These are phyloP conservation scores for Larix kaempferi DNA, from an alignment of 75 land plant genomes.

Conservation along the genomic window DNA sequence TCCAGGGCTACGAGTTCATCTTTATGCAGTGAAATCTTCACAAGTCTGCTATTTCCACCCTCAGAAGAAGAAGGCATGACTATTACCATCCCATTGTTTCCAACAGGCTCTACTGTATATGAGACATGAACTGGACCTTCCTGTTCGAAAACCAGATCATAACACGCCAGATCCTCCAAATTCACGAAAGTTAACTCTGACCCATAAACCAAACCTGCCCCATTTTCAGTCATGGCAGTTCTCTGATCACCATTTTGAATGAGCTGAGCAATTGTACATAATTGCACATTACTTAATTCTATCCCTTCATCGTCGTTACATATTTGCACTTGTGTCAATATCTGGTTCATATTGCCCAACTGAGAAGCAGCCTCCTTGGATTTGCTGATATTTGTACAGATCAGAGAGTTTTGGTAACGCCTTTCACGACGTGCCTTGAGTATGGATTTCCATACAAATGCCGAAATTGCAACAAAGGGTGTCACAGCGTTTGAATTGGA, in stretches of 20 bases:
- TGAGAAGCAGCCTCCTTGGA: background rate
- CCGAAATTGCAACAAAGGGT: constrained; percentile 49
- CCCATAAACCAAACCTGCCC: constrained; percentile 32
- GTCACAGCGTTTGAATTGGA: constrained; percentile 6
- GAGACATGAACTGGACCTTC: constrained; percentile 30
- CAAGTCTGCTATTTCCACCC: constrained; percentile 22
- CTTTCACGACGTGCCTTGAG: constrained; percentile 26
- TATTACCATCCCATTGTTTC: constrained; percentile 59
- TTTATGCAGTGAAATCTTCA: constrained; percentile 25
- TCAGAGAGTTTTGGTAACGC: constrained; percentile 16
- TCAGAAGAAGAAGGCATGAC: constrained; percentile 37
- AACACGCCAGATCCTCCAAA: constrained; percentile 26
- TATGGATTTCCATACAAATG: constrained; percentile 49
- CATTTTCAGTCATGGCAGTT: background rate
- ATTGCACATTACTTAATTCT: constrained; percentile 25
- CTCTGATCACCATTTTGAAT: constrained; percentile 29
- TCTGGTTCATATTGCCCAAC: constrained; percentile 17
- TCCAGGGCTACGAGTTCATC: constrained; percentile 20
- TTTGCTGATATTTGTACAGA: background rate
- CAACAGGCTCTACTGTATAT: constrained; percentile 53
- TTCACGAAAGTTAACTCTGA: constrained; percentile 56
- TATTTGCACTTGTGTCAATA: constrained; percentile 22
- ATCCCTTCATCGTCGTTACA: background rate
- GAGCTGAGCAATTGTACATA: constrained; percentile 21
- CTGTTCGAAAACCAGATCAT: constrained; percentile 35